These are phyloP conservation scores for Leucocoprinus birnbaumii DNA, from an alignment of 768 basidiomycete genomes.

Conservation along the genomic window DNA sequence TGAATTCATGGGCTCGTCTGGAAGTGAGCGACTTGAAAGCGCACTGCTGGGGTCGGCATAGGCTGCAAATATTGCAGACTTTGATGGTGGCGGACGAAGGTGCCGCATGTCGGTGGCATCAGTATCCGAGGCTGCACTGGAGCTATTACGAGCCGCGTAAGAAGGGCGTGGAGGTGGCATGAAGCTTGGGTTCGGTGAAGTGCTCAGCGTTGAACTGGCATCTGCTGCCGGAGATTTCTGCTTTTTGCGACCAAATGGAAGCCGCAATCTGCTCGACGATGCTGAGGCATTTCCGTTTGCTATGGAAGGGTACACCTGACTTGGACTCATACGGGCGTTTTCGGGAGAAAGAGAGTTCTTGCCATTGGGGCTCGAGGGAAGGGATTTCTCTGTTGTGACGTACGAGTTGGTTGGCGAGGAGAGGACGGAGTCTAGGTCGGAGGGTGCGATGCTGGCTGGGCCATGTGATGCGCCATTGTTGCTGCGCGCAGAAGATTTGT, in stretches of 20 bases:
- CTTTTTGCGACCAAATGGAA: conserved; percentile 39
- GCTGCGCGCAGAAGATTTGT: conserved; percentile 24
- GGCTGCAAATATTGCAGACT: conserved; percentile 61
- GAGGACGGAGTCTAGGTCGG: conserved; percentile 20
- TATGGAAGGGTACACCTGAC: conserved; percentile 21
- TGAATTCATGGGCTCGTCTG: conserved; percentile 32
- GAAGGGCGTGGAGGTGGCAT: conserved; percentile 29
- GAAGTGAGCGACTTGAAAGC: conserved; percentile 65
- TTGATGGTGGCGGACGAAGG: conserved; percentile 56
- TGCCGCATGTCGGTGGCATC: conserved; percentile 38
- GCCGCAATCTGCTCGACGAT: conserved; percentile 29
- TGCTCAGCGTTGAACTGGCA: conserved; percentile 4
- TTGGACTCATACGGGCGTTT: conserved; percentile 16
- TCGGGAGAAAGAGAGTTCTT: conserved; percentile 22
- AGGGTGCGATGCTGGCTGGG: conserved; percentile 18
- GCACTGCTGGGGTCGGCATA: conserved; percentile 50
- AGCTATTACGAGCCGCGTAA: conserved; percentile 29
- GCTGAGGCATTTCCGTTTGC: conserved; percentile 19
- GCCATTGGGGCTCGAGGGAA: conserved; percentile 33
- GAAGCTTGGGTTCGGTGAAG: conserved; percentile 8
- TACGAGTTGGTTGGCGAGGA: conserved; percentile 33
- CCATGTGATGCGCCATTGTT: conserved; percentile 16
- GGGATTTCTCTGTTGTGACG: conserved; percentile 26
- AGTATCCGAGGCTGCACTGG: conserved; percentile 38
- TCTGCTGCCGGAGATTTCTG: conserved; percentile 18